These are phyloP conservation scores for Prunus fruticosa DNA, from an alignment of 306 rosid species.

Conservation along the genomic window DNA sequence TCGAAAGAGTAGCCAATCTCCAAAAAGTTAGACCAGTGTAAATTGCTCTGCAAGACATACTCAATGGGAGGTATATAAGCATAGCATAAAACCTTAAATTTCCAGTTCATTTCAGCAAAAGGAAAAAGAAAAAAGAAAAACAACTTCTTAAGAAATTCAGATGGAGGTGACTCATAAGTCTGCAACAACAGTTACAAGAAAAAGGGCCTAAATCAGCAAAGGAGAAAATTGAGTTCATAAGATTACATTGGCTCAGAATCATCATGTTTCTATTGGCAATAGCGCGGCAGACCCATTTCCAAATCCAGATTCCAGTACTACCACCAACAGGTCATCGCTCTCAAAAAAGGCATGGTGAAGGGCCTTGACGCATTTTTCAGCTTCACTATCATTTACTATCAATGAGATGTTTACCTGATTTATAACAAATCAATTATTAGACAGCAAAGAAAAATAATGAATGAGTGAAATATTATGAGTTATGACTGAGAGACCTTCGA, in stretches of 20 bases:
- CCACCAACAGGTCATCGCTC: constrained; percentile 6
- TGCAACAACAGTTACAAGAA: neutral
- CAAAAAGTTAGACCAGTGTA: too few species aligned
- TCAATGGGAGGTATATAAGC: neutral
- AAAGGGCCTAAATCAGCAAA: neutral
- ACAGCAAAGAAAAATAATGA: neutral
- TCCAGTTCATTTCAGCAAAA: neutral
- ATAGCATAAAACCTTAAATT: neutral
- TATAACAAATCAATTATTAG: neutral
- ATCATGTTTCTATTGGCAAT: neutral
- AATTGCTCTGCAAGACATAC: too few species aligned
- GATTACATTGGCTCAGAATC: neutral
- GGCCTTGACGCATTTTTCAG: constrained; percentile 24
- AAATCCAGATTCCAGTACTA: neutral
- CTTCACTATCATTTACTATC: constrained; percentile 19
- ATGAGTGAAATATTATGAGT: neutral
- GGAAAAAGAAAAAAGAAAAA: neutral
- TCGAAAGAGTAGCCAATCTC: too few species aligned
- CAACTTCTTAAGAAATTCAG: neutral
- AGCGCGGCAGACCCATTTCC: constrained; percentile 14
- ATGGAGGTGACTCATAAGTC: neutral
- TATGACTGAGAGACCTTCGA: constrained; percentile 44
- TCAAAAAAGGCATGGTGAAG: constrained; percentile 19
- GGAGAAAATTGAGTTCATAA: neutral
- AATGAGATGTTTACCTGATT: constrained; percentile 8